Conservation (phyloP, 2,329 filamentous ascomycete genomes). For the Epicoccum sorghinum region DNA sequence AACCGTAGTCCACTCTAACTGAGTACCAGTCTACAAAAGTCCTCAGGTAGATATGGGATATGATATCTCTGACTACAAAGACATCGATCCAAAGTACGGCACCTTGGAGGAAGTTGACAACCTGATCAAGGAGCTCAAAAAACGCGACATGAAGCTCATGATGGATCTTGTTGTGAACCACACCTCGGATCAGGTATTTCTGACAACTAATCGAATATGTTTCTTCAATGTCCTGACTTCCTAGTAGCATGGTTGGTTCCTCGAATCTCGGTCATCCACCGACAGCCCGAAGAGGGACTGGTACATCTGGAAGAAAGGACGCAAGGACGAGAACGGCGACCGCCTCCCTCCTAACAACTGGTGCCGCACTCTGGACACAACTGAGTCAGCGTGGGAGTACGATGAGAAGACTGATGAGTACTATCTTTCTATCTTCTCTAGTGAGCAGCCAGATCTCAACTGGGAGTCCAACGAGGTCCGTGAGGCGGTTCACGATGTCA, state of each 20-base stretch:
- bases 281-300: not conserved
- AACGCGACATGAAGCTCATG: slow-evolving; percentile 4
- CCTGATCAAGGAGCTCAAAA: not conserved
- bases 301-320: slow-evolving; percentile 1
- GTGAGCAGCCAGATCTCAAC: not conserved
- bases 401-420: slow-evolving; percentile 1
- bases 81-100: not conserved
- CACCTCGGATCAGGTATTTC: not conserved
- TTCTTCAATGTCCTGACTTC: too few relatives aligned
- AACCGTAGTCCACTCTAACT: not conserved
- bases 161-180: slow-evolving; percentile 2
- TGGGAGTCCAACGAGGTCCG: not conserved
- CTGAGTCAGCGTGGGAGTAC: not conserved
- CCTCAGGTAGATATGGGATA: slow-evolving; percentile 2
- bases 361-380: slow-evolving; percentile 1
- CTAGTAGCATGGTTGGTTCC: not conserved
- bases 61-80: not conserved
- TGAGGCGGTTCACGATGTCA: not conserved
- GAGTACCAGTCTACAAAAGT: not conserved
- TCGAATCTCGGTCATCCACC: not conserved
- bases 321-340: not conserved
- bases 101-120: not conserved
- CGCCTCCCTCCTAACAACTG: not conserved
- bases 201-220: not conserved
- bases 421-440: not conserved